Evolutionary conservation across 768 basidiomycete genomes (phyloP).

Genomic region (Trametes meyenii): DNA sequence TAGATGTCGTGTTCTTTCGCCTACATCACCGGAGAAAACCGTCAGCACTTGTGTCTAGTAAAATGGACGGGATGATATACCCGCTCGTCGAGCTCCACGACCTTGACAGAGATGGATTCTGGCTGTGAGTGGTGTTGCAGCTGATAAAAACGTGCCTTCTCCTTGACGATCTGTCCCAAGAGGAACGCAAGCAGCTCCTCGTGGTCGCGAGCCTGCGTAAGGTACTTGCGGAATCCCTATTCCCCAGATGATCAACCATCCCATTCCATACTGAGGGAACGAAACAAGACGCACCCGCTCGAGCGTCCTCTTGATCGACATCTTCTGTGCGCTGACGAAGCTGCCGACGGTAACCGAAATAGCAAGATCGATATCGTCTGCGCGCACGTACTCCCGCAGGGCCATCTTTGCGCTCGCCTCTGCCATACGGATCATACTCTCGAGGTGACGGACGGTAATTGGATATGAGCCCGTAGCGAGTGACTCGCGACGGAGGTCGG

Average conservation of each 20-base stretch:
- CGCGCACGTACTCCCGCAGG: slow-evolving; percentile 90
- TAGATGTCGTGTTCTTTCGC: slow-evolving; percentile 98
- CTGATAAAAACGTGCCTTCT: slow-evolving; percentile 85
- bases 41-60: not conserved
- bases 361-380: slow-evolving; percentile 96
- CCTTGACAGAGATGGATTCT: slow-evolving; percentile 70
- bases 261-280: not conserved
- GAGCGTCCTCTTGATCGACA: slow-evolving; percentile 97
- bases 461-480: slow-evolving; percentile 98
- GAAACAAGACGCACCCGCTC: slow-evolving; percentile 69
- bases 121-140: slow-evolving; percentile 79
- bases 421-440: slow-evolving; percentile 99
- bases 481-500: slow-evolving; percentile 94
- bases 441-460: slow-evolving; percentile 95
- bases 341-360: slow-evolving; percentile 94
- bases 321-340: slow-evolving; percentile 96
- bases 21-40: slow-evolving; percentile 41
- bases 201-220: slow-evolving; percentile 93
- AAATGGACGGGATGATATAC: slow-evolving; percentile 47
- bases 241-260: not conserved
- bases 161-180: slow-evolving; percentile 91
- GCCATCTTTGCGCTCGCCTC: slow-evolving; percentile 99
- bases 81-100: slow-evolving; percentile 84
- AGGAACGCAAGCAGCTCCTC: slow-evolving; percentile 95
- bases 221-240: slow-evolving; percentile 96